Percentiles rank a stretch among this genome's conserved stretches.
phyloP scores from a whole-genome alignment of 768 basidiomycete species.

The Butyriboletus loyo region DNA sequence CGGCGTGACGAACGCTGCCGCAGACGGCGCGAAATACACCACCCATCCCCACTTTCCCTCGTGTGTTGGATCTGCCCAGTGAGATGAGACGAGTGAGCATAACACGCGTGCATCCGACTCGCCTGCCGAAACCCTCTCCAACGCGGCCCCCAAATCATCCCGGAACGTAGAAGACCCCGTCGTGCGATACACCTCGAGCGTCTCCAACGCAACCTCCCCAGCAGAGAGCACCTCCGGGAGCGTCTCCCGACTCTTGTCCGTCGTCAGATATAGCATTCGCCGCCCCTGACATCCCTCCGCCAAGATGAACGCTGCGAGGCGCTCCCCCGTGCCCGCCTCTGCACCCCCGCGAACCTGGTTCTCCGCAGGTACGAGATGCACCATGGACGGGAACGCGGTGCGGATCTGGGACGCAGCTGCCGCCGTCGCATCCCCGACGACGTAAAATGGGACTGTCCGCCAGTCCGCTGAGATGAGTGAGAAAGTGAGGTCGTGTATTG shows the following conservation, averaged over 20 bases:
- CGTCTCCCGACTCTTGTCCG: constrained; percentile 82
- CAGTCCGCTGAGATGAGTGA: constrained; percentile 41
- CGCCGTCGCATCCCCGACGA: constrained; percentile 68
- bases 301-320: constrained; percentile 64
- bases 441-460: constrained; percentile 68
- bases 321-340: constrained; percentile 64
- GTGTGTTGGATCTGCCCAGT: background rate
- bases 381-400: constrained; percentile 36
- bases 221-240: constrained; percentile 49
- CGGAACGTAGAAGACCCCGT: constrained; percentile 51
- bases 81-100: background rate
- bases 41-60: constrained; percentile 55
- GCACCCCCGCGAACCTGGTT: constrained; percentile 40
- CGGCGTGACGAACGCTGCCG: constrained; percentile 56
- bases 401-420: constrained; percentile 35
- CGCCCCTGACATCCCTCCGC: constrained; percentile 22
- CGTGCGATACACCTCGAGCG: constrained; percentile 71
- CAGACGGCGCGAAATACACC: constrained; percentile 73
- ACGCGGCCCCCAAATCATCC: constrained; percentile 36
- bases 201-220: constrained; percentile 43
- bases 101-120: constrained; percentile 4
- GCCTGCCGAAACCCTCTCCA: constrained; percentile 28
- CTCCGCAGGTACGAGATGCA: constrained; percentile 29
- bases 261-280: constrained; percentile 69
- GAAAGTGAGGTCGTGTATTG: background rate